A percentile compares a stretch with the other conserved stretches of the same genome.
These are phyloP conservation scores for Nicotiana paniculata DNA, from an alignment of 257 asterid species.

Conservation along the genomic window DNA sequence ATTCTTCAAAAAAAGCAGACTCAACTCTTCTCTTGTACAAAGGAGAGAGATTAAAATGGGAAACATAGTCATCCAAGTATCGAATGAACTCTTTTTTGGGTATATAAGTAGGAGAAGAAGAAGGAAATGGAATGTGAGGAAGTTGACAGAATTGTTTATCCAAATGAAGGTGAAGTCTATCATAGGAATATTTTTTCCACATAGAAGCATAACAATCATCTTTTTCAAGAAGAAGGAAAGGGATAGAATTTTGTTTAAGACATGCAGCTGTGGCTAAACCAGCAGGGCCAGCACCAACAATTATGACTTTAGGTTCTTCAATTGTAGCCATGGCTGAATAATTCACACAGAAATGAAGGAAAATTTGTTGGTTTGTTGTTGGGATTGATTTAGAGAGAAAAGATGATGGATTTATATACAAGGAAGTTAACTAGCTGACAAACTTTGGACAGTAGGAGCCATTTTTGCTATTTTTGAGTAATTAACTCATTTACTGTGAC, in stretches of 20 bases:
- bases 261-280: slow-evolving; percentile 77
- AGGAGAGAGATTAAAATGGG: slow-evolving; percentile 38
- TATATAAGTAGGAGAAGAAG: slow-evolving; percentile 35
- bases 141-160: slow-evolving; percentile 47
- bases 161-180: slow-evolving; percentile 73
- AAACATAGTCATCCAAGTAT: slow-evolving; percentile 57
- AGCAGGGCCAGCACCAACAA: slow-evolving; percentile 74
- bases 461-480: too few relatives aligned
- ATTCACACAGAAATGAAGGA: not conserved
- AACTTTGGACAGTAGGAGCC: not conserved
- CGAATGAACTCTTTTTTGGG: slow-evolving; percentile 28
- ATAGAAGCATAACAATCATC: slow-evolving; percentile 64
- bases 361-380: not conserved
- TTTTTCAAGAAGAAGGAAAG: slow-evolving; percentile 53
- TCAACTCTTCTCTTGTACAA: slow-evolving; percentile 33
- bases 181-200: slow-evolving; percentile 69
- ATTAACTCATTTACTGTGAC: too few relatives aligned
- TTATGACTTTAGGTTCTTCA: slow-evolving; percentile 22
- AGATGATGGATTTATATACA: not conserved
- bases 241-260: slow-evolving; percentile 37
- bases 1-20: slow-evolving; percentile 33
- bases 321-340: not conserved
- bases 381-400: not conserved
- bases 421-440: not conserved
- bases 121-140: slow-evolving; percentile 48